Base-by-base conservation (phyloP, 306 rosid genomes). In the Dalbergia cochinchinensis region DNA sequence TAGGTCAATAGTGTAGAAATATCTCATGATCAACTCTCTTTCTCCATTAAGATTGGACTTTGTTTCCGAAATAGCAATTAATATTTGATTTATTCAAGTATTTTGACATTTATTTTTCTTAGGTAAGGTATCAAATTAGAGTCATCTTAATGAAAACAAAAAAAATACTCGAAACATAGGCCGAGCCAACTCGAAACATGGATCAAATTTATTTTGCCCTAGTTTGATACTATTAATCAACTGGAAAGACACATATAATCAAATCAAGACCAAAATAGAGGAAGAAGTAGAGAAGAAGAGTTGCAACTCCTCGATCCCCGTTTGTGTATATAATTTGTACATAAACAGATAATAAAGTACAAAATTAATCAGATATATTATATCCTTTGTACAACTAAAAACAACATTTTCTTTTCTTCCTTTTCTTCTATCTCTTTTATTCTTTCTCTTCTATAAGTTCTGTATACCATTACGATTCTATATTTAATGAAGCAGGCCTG, bases 341-440 rank as follows among this genome's bases (percentile, higher is more conserved):
- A n/a, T 13, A n/a, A 19, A 57, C 12, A 65, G 22, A 37, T 72
- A 6, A 5, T 50, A 37, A 6, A 26, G 15, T 42, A 74, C 54
- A 80, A 75, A 76, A 73, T 6, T 37, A 37, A 37, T 55, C 51
- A 50, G 65, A 26, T 70, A 79, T 77, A 77, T 70, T 73, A 63
- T 78, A 78, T 65, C 81, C 69, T 59, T 69, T 85, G 77, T 77
- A 77, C 76, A 80, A 50, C 44, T 73, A 50, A 45, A 26, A 83
- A 48, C 70, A 33, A 6, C 16, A 58, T 71, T 74, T 54, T 44
- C 60, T 26, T 57, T 51, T 61, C 10, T 58, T 47, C 22, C 22
- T 63, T 69, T 48, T 10, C 11, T 48, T 11, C 1, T 48, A 1
- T 50, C 5, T 50, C 4, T 42, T 42, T 42, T 6, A 7, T 26